phyloP scores from a whole-genome alignment of 805 yeast genomes.

The Monosporozyma solicola region DNA sequence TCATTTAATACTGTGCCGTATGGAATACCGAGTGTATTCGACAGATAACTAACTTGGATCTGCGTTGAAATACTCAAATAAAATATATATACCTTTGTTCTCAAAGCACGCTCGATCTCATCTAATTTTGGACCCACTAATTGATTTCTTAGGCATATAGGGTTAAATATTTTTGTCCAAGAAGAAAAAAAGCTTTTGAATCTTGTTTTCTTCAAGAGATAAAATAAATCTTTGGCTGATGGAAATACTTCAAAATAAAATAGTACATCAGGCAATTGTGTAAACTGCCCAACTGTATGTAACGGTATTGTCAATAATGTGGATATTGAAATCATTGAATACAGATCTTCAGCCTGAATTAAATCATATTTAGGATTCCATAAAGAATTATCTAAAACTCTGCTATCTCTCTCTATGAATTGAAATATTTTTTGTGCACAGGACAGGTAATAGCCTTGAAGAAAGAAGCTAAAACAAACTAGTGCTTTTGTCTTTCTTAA shows the following conservation, averaged over 20 bases:
- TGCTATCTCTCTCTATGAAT: neutral
- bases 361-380: slow-evolving; percentile 3
- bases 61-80: slow-evolving; percentile 21
- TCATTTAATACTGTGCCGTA: slow-evolving; percentile 13
- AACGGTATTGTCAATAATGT: slow-evolving; percentile 21
- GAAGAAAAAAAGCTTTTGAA: slow-evolving; percentile 18
- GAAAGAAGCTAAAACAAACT: slow-evolving; percentile 11
- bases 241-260: slow-evolving; percentile 10
- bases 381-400: neutral
- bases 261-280: slow-evolving; percentile 13
- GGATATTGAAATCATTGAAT: slow-evolving; percentile 18
- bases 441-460: slow-evolving; percentile 12
- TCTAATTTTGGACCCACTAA: slow-evolving; percentile 17
- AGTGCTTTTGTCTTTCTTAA: slow-evolving; percentile 10
- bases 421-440: neutral
- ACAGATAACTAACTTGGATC: slow-evolving; percentile 18
- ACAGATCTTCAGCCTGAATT: slow-evolving; percentile 15
- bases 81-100: slow-evolving; percentile 23
- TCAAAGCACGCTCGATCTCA: slow-evolving; percentile 13
- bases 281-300: slow-evolving; percentile 21
- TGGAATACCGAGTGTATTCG: slow-evolving; percentile 17
- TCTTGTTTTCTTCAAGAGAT: slow-evolving; percentile 15
- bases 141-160: slow-evolving; percentile 10
- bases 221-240: slow-evolving; percentile 10
- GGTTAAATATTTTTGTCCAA: slow-evolving; percentile 17